Evolutionary conservation across 768 basidiomycete genomes (phyloP).

Genomic region (Termitomyces sp.): DNA sequence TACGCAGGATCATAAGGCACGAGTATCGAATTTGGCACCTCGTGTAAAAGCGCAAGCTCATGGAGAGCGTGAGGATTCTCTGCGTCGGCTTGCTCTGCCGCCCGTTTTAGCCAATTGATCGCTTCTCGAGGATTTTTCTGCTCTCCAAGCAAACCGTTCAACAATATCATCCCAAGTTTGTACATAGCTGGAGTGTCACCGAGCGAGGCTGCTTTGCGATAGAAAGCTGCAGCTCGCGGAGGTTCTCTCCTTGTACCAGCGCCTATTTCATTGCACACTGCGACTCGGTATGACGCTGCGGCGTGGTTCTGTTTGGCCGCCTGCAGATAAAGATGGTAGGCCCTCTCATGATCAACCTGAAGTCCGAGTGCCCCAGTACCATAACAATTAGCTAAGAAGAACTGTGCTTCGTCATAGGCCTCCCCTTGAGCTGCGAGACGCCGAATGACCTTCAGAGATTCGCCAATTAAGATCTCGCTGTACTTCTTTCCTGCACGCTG

Average conservation of each 20-base stretch:
- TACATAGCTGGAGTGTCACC: conserved; percentile 99
- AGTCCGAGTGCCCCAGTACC: conserved; percentile 95
- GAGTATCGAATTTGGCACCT: conserved; percentile 56
- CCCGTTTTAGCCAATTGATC: conserved; percentile 89
- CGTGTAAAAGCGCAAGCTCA: conserved; percentile 87
- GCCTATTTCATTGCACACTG: conserved; percentile 98
- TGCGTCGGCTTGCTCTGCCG: conserved; percentile 95
- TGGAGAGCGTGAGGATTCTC: conserved; percentile 97
- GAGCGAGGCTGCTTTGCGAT: conserved; percentile 92
- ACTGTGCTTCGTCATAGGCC: conserved; percentile 94
- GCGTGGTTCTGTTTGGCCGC: conserved; percentile 97
- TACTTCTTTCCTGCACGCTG: conserved; percentile 87
- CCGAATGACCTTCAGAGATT: conserved; percentile 89
- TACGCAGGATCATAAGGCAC: conserved; percentile 78
- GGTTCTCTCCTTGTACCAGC: conserved; percentile 91
- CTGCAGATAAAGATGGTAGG: conserved; percentile 95
- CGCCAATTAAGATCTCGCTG: conserved; percentile 78
- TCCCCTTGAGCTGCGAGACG: conserved; percentile 89
- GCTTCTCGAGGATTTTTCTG: conserved; percentile 86
- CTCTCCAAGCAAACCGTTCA: conserved; percentile 80
- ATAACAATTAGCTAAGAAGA: conserved; percentile 96
- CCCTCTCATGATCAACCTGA: conserved; percentile 95
- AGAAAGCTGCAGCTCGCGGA: conserved; percentile 87
- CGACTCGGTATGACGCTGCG: conserved; percentile 91
- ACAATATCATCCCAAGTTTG: conserved; percentile 97